Percentiles rank a stretch among this genome's conserved stretches.
These are phyloP conservation scores for Pseudisothecium myosuroides DNA, from an alignment of 225 moss, liverwort and hornwort species.

Conservation along the genomic window DNA sequence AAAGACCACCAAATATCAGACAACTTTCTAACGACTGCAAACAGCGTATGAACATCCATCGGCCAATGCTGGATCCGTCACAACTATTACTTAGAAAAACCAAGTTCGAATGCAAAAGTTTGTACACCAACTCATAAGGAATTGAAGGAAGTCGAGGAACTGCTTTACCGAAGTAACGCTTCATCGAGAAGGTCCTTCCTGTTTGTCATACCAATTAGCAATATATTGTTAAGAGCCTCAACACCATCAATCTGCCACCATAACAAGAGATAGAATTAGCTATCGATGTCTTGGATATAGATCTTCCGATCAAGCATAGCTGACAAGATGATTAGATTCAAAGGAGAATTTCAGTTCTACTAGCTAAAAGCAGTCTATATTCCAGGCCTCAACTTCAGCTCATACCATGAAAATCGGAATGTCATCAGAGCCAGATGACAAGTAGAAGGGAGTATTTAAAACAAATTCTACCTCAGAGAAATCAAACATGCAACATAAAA, in stretches of 20 bases:
- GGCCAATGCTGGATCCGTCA: neutral
- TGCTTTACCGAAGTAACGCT: conserved; percentile 67
- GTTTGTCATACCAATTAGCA: conserved; percentile 98
- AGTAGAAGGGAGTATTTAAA: neutral
- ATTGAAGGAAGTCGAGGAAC: neutral
- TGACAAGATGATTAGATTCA: neutral
- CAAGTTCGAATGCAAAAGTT: neutral
- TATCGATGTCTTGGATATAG: neutral
- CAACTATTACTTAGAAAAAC: neutral
- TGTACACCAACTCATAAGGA: neutral
- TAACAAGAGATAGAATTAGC: neutral
- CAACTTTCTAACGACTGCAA: neutral
- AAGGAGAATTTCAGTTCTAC: neutral
- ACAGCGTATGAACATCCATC: neutral
- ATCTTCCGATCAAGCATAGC: neutral
- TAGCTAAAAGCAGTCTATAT: neutral
- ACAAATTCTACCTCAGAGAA: neutral
- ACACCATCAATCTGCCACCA: conserved; percentile 88
- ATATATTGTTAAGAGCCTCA: conserved; percentile 87
- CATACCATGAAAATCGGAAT: neutral
- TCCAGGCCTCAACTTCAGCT: neutral
- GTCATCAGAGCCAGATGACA: neutral
- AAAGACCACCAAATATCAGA: neutral
- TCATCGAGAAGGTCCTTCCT: conserved; percentile 97
- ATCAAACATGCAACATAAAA: neutral